Conservation (phyloP, 495 filamentous ascomycete genomes). For the Haplographium delicatum region DNA sequence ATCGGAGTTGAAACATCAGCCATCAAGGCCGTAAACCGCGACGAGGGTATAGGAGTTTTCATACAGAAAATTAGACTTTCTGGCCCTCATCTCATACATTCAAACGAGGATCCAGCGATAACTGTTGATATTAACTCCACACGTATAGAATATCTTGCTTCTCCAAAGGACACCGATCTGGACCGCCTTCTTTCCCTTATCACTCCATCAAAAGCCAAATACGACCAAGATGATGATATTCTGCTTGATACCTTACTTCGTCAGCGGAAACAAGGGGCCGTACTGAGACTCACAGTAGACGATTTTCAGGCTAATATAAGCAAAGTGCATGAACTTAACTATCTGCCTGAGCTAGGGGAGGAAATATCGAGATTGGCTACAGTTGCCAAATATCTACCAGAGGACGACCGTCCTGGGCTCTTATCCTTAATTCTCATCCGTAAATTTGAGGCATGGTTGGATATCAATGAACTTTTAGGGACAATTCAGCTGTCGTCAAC, state of each 20-base stretch:
- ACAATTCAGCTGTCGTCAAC: constrained; percentile 48
- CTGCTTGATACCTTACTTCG: constrained; percentile 85
- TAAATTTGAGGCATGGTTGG: constrained; percentile 50
- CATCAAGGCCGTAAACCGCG: constrained; percentile 69
- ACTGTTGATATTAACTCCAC: constrained; percentile 51
- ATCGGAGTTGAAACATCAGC: constrained; percentile 71
- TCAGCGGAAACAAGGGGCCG: constrained; percentile 86
- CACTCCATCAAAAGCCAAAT: constrained; percentile 87
- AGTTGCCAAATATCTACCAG: constrained; percentile 89
- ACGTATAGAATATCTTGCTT: constrained; percentile 65
- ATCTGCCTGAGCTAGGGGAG: constrained; percentile 62
- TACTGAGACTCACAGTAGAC: constrained; percentile 66
- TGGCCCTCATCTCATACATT: constrained; percentile 57
- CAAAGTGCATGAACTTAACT: constrained; percentile 53
- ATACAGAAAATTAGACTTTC: constrained; percentile 69
- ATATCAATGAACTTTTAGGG: constrained; percentile 62
- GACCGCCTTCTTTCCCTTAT: constrained; percentile 77
- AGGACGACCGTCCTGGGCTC: constrained; percentile 90
- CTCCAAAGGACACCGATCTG: constrained; percentile 75
- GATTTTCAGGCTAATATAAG: constrained; percentile 51
- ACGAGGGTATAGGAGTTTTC: constrained; percentile 60
- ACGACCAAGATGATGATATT: constrained; percentile 89
- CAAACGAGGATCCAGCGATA: constrained; percentile 44
- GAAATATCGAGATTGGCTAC: constrained; percentile 78
- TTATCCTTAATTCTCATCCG: constrained; percentile 67